These are phyloP conservation scores for Phytophthora melonis DNA, from an alignment of 352 stramenopile genomes.

Conservation along the genomic window DNA sequence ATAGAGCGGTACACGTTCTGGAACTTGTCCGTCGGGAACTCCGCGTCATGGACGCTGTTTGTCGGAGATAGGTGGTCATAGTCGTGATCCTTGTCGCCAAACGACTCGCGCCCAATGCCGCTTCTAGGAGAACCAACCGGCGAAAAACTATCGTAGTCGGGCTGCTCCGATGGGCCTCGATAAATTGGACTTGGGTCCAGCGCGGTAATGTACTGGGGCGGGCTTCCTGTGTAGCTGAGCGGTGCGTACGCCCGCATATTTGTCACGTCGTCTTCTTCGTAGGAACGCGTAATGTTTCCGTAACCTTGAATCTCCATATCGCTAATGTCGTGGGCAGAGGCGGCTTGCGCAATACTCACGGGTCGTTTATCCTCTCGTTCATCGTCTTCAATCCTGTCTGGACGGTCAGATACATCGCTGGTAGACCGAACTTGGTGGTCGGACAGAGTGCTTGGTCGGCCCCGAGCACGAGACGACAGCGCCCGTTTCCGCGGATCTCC, in stretches of 20 bases:
- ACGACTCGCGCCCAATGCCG: slow-evolving; percentile 31
- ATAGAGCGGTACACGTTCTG: slow-evolving; percentile 83
- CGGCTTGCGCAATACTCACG: slow-evolving; percentile 42
- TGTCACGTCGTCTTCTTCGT: slow-evolving; percentile 47
- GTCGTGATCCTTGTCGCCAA: slow-evolving; percentile 36
- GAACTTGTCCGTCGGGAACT: slow-evolving; percentile 78
- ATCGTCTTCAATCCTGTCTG: slow-evolving; percentile 26
- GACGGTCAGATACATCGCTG: slow-evolving; percentile 9
- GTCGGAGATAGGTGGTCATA: slow-evolving; percentile 70
- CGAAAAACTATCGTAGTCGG: slow-evolving; percentile 60
- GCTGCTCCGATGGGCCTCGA: slow-evolving; percentile 39
- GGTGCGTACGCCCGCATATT: slow-evolving; percentile 46
- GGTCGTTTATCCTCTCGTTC: slow-evolving; percentile 25
- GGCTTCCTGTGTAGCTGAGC: slow-evolving; percentile 40
- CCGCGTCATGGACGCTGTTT: slow-evolving; percentile 62
- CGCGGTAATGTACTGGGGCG: slow-evolving; percentile 41
- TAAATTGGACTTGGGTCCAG: slow-evolving; percentile 49
- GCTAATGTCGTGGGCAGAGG: slow-evolving; percentile 33
- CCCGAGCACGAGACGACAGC: slow-evolving; percentile 31
- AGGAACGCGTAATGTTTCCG: slow-evolving; percentile 39
- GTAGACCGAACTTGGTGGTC: slow-evolving; percentile 28
- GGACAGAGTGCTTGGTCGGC: slow-evolving; percentile 23
- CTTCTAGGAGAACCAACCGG: slow-evolving; percentile 47
- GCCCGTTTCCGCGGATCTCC: slow-evolving; percentile 35
- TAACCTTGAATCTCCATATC: slow-evolving; percentile 55